A percentile compares a stretch with the other conserved stretches of the same genome.
These are phyloP conservation scores for Globisporangium canariense DNA, from an alignment of 352 stramenopile species.

Conservation along the genomic window DNA sequence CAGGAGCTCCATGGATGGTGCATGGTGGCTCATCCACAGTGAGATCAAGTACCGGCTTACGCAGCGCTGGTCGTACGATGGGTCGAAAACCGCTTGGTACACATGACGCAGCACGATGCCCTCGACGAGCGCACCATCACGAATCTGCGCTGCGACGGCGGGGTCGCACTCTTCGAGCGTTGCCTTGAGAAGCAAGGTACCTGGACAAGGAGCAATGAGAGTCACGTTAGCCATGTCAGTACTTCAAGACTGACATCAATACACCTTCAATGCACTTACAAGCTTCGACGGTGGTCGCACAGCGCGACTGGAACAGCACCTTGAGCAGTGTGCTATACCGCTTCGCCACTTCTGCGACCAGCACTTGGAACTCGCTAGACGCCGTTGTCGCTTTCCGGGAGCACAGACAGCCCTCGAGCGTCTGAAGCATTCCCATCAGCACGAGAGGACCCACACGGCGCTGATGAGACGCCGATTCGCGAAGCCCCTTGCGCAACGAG, in stretches of 20 bases:
- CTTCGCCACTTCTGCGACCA: constrained; percentile 64
- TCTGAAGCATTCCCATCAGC: constrained; percentile 89
- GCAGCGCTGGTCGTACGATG: constrained; percentile 90
- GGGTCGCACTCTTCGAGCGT: constrained; percentile 88
- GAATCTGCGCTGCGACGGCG: constrained; percentile 76
- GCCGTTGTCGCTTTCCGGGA: constrained; percentile 86
- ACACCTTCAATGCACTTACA: constrained; percentile 36
- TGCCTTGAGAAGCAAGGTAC: constrained; percentile 90
- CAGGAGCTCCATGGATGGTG: constrained; percentile 87
- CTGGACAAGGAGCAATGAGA: constrained; percentile 37
- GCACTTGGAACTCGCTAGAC: constrained; percentile 53
- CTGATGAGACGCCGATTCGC: constrained; percentile 12
- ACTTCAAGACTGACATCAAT: not conserved
- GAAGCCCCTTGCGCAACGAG: constrained; percentile 13
- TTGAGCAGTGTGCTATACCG: constrained; percentile 85
- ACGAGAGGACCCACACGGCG: constrained; percentile 69
- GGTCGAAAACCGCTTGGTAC: constrained; percentile 91
- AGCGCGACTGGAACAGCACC: constrained; percentile 87
- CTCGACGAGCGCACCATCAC: constrained; percentile 90
- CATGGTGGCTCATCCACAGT: constrained; percentile 92
- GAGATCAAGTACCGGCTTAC: constrained; percentile 94
- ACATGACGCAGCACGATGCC: constrained; percentile 93
- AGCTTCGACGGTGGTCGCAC: constrained; percentile 79
- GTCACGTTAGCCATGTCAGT: not conserved
- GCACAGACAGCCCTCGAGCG: constrained; percentile 89